phyloP scores from a whole-genome alignment of 495 filamentous ascomycete species.

The Penicillium nucicola region DNA sequence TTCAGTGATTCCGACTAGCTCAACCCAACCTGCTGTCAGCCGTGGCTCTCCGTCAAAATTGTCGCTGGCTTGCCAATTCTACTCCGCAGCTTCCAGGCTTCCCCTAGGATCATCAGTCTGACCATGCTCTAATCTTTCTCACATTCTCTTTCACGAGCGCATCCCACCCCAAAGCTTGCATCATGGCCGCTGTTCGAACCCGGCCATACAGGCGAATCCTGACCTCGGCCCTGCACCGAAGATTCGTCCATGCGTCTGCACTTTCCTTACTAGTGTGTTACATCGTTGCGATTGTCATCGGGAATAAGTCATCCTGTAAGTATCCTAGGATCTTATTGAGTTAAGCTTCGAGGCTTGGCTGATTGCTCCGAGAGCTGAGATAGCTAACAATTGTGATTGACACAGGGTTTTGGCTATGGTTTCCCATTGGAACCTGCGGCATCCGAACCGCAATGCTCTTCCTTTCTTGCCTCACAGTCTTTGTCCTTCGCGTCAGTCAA shows the following conservation, averaged over 20 bases:
- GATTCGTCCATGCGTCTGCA: conserved; percentile 73
- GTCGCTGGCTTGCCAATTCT: conserved; percentile 1
- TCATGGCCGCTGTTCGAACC: conserved; percentile 46
- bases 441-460: conserved; percentile 71
- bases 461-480: conserved; percentile 61
- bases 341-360: background rate
- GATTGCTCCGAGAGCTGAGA: background rate
- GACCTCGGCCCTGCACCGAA: conserved; percentile 81
- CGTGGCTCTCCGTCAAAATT: conserved; percentile 1
- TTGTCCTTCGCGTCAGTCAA: conserved; percentile 82
- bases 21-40: conserved; percentile 5
- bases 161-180: conserved; percentile 28
- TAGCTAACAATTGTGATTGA: background rate
- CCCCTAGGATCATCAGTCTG: conserved; percentile 15
- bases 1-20: conserved; percentile 7
- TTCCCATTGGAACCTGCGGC: conserved; percentile 73
- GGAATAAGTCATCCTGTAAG: conserved; percentile 67
- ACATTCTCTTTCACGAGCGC: conserved; percentile 25
- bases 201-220: conserved; percentile 83
- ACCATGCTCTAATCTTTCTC: conserved; percentile 36
- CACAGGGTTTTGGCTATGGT: conserved; percentile 80
- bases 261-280: conserved; percentile 70
- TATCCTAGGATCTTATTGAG: conserved; percentile 8
- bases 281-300: conserved; percentile 65
- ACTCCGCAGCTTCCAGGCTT: conserved; percentile 6